Percentiles rank a stretch among this genome's conserved stretches.
Conservation (phyloP, 805 yeast genomes). For the Candida nonsorbophila region DNA sequence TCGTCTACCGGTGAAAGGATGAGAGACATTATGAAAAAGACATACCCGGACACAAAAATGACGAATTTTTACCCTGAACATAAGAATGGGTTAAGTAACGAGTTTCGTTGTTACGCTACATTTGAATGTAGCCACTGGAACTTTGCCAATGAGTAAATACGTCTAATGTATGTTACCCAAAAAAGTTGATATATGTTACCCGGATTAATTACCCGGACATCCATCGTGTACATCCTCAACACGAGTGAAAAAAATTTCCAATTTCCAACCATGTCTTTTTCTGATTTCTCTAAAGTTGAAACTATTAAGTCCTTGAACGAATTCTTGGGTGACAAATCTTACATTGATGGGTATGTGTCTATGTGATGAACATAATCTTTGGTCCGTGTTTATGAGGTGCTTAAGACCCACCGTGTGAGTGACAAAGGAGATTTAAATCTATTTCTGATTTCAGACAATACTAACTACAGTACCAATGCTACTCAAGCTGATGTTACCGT, state of each 20-base stretch:
- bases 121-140: slow-evolving; percentile 70
- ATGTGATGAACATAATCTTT: slow-evolving; percentile 67
- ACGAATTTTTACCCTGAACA: slow-evolving; percentile 78
- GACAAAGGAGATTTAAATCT: slow-evolving; percentile 47
- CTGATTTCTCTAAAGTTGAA: slow-evolving; percentile 77
- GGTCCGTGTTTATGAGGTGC: slow-evolving; percentile 98
- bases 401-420: slow-evolving; percentile 95
- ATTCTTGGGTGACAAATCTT: slow-evolving; percentile 87
- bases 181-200: too few relatives aligned
- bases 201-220: too few relatives aligned
- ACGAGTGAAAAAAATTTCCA: slow-evolving; percentile 10
- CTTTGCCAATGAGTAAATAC: slow-evolving; percentile 41
- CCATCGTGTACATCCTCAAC: slow-evolving; percentile 1
- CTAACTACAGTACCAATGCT: slow-evolving; percentile 65
- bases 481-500: slow-evolving; percentile 94
- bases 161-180: slow-evolving; percentile 2
- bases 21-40: slow-evolving; percentile 52
- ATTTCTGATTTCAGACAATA: slow-evolving; percentile 15
- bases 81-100: slow-evolving; percentile 80
- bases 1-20: slow-evolving; percentile 90
- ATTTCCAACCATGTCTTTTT: slow-evolving; percentile 53
- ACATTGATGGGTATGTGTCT: slow-evolving; percentile 86
- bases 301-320: slow-evolving; percentile 63
- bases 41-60: slow-evolving; percentile 58
- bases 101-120: slow-evolving; percentile 79